Evolutionary conservation across 306 rosid genomes (phyloP).

Genomic region (Sicyos edulis): DNA sequence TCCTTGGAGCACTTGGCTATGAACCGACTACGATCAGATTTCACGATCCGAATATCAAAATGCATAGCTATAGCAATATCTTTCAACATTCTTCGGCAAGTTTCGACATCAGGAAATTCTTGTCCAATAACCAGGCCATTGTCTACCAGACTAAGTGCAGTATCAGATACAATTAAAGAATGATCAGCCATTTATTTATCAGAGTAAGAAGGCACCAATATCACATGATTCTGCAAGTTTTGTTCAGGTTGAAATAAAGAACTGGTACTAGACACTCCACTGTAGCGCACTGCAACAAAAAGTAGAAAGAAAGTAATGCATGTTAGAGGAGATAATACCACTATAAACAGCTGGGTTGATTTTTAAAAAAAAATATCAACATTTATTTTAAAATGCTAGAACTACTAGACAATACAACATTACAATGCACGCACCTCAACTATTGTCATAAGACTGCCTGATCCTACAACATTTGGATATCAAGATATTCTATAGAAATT

Average conservation of each 20-base stretch:
- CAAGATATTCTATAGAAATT: no score
- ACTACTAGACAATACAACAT: neutral
- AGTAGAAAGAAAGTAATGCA: neutral
- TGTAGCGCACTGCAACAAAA: neutral
- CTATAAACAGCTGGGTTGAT: neutral
- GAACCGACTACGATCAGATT: constrained; percentile 96
- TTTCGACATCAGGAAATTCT: constrained; percentile 95
- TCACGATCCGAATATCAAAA: constrained; percentile 94
- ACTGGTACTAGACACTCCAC: neutral
- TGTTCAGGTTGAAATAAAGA: neutral
- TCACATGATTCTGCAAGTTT: constrained; percentile 9
- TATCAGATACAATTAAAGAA: constrained; percentile 41
- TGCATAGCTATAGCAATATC: constrained; percentile 93
- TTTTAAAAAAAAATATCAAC: neutral
- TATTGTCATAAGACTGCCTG: no score
- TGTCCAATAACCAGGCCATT: constrained; percentile 70
- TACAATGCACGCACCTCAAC: neutral
- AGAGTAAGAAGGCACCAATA: constrained; percentile 23
- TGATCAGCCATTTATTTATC: constrained; percentile 60
- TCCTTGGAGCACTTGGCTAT: constrained; percentile 99
- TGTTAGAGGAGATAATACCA: neutral
- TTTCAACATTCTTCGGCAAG: constrained; percentile 91
- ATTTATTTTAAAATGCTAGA: neutral
- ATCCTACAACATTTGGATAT: no score
- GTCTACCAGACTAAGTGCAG: constrained; percentile 39